A percentile compares a stretch with the other conserved stretches of the same genome.
These are phyloP conservation scores for Hygrocybe punicea DNA, from an alignment of 768 basidiomycete species.

Conservation along the genomic window DNA sequence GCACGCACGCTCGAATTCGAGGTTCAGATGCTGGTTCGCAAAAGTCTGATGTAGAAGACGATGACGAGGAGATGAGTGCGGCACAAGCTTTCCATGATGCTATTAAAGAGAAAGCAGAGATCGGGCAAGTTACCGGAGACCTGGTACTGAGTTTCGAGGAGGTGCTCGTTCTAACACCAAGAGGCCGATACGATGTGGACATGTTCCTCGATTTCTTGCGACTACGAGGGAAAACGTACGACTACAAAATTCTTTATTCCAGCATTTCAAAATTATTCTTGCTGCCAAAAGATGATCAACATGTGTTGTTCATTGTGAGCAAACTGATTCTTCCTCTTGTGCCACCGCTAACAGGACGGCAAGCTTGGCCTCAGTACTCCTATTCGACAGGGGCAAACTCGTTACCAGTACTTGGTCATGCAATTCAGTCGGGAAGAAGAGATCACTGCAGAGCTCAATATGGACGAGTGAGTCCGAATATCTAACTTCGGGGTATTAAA, in stretches of 20 bases:
- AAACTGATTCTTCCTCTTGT: not conserved
- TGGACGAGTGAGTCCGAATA: slow-evolving; percentile 68
- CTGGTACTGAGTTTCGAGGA: slow-evolving; percentile 94
- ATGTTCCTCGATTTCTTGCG: slow-evolving; percentile 95
- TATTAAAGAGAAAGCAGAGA: slow-evolving; percentile 94
- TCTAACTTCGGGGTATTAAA: not conserved
- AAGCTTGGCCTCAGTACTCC: slow-evolving; percentile 89
- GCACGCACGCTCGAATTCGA: slow-evolving; percentile 57
- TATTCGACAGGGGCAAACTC: slow-evolving; percentile 95
- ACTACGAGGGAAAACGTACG: slow-evolving; percentile 96
- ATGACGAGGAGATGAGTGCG: slow-evolving; percentile 79
- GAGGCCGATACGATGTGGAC: slow-evolving; percentile 96
- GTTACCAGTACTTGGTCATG: slow-evolving; percentile 97
- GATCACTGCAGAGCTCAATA: slow-evolving; percentile 90
- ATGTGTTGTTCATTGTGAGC: slow-evolving; percentile 90
- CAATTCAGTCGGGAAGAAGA: slow-evolving; percentile 97
- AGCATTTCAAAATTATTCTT: slow-evolving; percentile 88
- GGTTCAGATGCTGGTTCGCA: slow-evolving; percentile 73
- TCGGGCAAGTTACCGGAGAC: slow-evolving; percentile 87
- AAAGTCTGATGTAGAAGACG: slow-evolving; percentile 68
- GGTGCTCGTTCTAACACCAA: slow-evolving; percentile 89
- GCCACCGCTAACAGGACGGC: slow-evolving; percentile 4
- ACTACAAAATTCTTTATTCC: slow-evolving; percentile 93
- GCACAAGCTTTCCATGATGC: slow-evolving; percentile 96
- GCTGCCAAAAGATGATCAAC: slow-evolving; percentile 93